Evolutionary conservation across 176 grass and related monocot genomes (phyloP).

Genomic region (Thalia dealbata): DNA sequence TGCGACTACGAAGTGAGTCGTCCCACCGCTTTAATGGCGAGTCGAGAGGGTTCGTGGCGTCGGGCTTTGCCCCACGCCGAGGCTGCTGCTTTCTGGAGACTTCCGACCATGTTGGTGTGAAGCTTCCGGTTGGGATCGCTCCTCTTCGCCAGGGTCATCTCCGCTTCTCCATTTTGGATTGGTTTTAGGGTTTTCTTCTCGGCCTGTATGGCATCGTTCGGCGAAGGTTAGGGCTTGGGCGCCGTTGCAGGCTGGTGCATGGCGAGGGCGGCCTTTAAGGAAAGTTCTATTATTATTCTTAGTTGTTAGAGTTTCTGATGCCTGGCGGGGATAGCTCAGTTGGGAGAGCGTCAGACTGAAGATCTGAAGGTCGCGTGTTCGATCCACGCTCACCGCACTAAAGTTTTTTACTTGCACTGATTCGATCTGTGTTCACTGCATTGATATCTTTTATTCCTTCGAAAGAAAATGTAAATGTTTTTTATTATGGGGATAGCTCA

Average conservation of each 20-base stretch:
- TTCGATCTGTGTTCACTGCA: conserved; percentile 89
- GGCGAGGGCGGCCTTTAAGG: no score
- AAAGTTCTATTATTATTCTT: no score
- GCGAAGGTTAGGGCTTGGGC: conserved; percentile 11
- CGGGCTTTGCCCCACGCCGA: no score
- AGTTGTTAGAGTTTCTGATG: no score
- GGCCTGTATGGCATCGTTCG: conserved; percentile 4
- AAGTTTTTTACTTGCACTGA: no score
- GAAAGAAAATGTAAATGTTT: no score
- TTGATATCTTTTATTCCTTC: no score
- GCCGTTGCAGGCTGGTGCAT: background rate
- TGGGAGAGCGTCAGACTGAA: conserved; percentile 92
- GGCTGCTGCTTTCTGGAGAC: conserved; percentile 18
- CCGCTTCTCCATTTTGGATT: conserved; percentile 8
- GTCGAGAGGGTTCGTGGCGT: no score
- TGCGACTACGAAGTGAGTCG: no score
- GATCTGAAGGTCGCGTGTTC: conserved; percentile 96
- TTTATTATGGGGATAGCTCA: no score
- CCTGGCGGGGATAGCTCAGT: conserved; percentile 69
- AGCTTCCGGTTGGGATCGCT: conserved; percentile 3
- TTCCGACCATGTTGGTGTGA: no score
- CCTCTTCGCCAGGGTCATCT: background rate
- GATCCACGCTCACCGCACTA: conserved; percentile 14
- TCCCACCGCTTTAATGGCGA: no score
- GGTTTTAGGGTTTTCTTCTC: conserved; percentile 34